Conservation (phyloP, 1,139 yeast species). For the Blastobotrys buckinghamii region DNA sequence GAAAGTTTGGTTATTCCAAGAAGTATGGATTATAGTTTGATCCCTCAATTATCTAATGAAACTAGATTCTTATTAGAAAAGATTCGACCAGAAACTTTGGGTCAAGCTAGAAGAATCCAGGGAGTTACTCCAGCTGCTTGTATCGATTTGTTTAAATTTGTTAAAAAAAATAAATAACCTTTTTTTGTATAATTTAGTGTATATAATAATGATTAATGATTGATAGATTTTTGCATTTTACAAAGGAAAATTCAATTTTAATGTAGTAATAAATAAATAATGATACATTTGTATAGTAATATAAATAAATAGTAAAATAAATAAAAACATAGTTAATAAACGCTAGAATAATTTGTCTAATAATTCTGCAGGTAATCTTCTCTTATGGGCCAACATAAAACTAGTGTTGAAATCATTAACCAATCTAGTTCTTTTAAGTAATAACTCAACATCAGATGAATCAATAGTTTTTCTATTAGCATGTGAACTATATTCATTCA, state of each 20-base stretch:
- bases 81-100: conserved; percentile 81
- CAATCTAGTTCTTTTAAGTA: conserved; percentile 27
- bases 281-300: not conserved
- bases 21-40: conserved; percentile 51
- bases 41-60: conserved; percentile 61
- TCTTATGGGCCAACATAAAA: conserved; percentile 24
- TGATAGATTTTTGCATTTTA: not conserved
- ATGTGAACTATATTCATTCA: conserved; percentile 29
- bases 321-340: not conserved
- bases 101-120: conserved; percentile 90
- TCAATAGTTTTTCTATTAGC: conserved; percentile 29
- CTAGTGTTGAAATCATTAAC: conserved; percentile 15
- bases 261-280: too few species aligned
- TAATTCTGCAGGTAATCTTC: conserved; percentile 29
- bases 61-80: conserved; percentile 64
- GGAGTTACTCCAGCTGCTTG: conserved; percentile 76
- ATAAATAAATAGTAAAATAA: not conserved
- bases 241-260: not conserved
- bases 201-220: not conserved
- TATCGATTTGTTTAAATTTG: conserved; percentile 30
- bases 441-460: conserved; percentile 25
- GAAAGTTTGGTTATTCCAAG: conserved; percentile 65
- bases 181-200: not conserved
- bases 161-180: conserved; percentile 14
- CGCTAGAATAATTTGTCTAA: conserved; percentile 16